Conservation (phyloP, 768 basidiomycete species). For the Boletus pseudo-olivaceus region DNA sequence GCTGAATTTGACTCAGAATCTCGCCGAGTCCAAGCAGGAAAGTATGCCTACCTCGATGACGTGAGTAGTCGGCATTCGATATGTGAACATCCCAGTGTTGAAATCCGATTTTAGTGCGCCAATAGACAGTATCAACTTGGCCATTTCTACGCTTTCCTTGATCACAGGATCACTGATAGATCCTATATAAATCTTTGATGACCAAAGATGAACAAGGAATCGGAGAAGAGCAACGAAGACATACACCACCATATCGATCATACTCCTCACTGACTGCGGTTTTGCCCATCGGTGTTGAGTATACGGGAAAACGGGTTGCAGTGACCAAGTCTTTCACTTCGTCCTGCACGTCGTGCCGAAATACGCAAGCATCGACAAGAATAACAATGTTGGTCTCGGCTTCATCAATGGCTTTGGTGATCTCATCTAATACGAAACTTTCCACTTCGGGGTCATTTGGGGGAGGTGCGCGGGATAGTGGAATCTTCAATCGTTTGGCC, state of each 20-base stretch:
- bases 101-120: slow-evolving; percentile 73
- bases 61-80: slow-evolving; percentile 54
- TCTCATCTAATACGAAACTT: slow-evolving; percentile 69
- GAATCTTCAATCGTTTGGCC: slow-evolving; percentile 55
- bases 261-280: slow-evolving; percentile 67
- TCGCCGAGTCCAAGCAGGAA: not conserved
- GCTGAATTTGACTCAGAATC: slow-evolving; percentile 35
- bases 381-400: slow-evolving; percentile 64
- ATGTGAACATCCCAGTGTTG: slow-evolving; percentile 87
- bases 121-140: slow-evolving; percentile 73
- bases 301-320: slow-evolving; percentile 70
- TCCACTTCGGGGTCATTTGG: slow-evolving; percentile 58
- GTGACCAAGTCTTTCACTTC: slow-evolving; percentile 62
- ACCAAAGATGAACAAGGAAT: not conserved
- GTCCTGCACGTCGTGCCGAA: slow-evolving; percentile 62
- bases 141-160: slow-evolving; percentile 67
- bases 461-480: slow-evolving; percentile 48
- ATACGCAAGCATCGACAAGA: slow-evolving; percentile 77
- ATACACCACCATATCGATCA: slow-evolving; percentile 75
- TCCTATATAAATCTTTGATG: slow-evolving; percentile 70
- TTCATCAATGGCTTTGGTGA: slow-evolving; percentile 57
- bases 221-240: slow-evolving; percentile 24
- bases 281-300: slow-evolving; percentile 80
- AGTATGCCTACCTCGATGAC: slow-evolving; percentile 55
- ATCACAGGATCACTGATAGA: slow-evolving; percentile 62